Conservation (phyloP, 2,329 filamentous ascomycete species). For the Exutisphaerella laricina region DNA sequence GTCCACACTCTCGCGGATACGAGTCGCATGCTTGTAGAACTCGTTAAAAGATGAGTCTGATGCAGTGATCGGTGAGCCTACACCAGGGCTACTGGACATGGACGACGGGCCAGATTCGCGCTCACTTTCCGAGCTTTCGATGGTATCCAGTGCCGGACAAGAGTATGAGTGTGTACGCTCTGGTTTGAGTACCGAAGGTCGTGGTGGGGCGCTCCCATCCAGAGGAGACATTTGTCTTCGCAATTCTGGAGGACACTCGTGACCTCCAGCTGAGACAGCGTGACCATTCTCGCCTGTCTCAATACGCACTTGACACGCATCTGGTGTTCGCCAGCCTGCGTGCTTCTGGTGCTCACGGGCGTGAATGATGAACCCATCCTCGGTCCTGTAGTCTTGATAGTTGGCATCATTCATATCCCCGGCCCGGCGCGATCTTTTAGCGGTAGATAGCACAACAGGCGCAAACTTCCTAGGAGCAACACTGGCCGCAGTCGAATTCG, state of each 20-base stretch:
- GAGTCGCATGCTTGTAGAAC: constrained; percentile 49
- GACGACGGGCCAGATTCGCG: constrained; percentile 41
- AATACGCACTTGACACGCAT: neutral
- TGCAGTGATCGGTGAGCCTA: constrained; percentile 39
- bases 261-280: constrained; percentile 8
- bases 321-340: constrained; percentile 20
- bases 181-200: constrained; percentile 31
- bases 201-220: constrained; percentile 31
- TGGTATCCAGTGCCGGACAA: constrained; percentile 56
- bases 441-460: constrained; percentile 77
- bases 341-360: constrained; percentile 30
- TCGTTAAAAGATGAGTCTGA: constrained; percentile 45
- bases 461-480: constrained; percentile 53
- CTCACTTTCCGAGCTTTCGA: constrained; percentile 53
- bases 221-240: constrained; percentile 24
- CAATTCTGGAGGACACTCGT: constrained; percentile 21
- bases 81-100: constrained; percentile 35
- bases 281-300: constrained; percentile 12
- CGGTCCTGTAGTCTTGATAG: constrained; percentile 63
- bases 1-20: constrained; percentile 62
- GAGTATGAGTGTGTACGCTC: constrained; percentile 50
- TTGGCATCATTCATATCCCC: constrained; percentile 60
- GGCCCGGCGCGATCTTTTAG: constrained; percentile 62
- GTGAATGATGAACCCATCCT: constrained; percentile 36
- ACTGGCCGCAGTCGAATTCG: constrained; percentile 11